Conservation (phyloP, 257 asterid species). For the Ballota nigra region DNA sequence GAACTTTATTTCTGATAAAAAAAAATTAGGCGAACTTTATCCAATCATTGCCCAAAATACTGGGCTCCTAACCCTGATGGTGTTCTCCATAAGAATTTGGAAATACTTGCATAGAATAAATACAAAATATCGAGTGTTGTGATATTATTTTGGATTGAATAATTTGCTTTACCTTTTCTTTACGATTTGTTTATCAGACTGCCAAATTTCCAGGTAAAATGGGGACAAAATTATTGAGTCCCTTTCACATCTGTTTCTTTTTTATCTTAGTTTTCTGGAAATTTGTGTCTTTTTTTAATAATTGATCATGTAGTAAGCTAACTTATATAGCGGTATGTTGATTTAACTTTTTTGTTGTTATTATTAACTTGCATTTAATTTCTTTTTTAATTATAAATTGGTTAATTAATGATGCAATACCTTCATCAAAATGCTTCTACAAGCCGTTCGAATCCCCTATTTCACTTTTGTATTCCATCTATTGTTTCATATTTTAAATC, state of each 20-base stretch:
- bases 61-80: constrained; percentile 18
- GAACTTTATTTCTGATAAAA: not conserved
- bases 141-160: not conserved
- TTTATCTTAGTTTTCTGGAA: not conserved
- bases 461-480: not conserved
- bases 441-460: no score
- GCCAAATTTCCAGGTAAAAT: constrained; percentile 18
- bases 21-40: constrained; percentile 7
- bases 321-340: not conserved
- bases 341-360: not conserved
- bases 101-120: not conserved
- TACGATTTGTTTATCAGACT: constrained; percentile 31
- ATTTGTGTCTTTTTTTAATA: not conserved
- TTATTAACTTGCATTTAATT: not conserved
- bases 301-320: not conserved
- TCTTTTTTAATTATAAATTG: not conserved
- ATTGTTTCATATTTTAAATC: no score
- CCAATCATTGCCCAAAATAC: constrained; percentile 18
- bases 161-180: constrained; percentile 22
- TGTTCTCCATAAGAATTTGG: constrained; percentile 15
- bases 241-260: not conserved
- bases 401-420: not conserved
- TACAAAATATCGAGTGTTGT: not conserved
- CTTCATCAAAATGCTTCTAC: no score
- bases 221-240: constrained; percentile 14